Evolutionary conservation across 148 eudicot species (phyloP).

Genomic region (Persicaria maculosa): DNA sequence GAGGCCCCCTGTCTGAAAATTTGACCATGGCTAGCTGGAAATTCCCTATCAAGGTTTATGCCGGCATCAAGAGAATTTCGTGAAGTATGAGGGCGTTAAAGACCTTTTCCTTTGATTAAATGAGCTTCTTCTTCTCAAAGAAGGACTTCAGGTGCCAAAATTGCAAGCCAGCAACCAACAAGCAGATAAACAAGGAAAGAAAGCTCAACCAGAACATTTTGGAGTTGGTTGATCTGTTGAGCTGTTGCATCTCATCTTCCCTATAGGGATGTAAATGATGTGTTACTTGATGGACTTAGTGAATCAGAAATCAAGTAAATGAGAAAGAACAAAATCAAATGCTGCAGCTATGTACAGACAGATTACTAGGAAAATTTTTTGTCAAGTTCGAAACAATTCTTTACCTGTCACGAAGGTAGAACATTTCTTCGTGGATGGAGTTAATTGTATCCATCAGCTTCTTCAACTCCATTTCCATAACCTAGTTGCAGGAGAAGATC

Average conservation of each 20-base stretch:
- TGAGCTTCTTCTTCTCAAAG: slow-evolving; percentile 87
- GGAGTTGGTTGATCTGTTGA: slow-evolving; percentile 61
- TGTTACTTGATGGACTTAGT: neutral
- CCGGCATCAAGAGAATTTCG: neutral
- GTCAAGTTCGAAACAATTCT: neutral
- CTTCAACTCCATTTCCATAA: slow-evolving; percentile 83
- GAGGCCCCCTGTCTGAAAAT: neutral
- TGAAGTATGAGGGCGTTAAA: neutral
- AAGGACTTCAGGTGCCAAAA: slow-evolving; percentile 78
- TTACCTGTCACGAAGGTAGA: slow-evolving; percentile 80
- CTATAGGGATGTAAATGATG: slow-evolving; percentile 20
- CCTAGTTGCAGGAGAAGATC: slow-evolving; percentile 25
- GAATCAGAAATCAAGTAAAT: neutral
- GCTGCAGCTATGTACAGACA: neutral
- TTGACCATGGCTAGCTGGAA: neutral
- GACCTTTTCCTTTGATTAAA: slow-evolving; percentile 19
- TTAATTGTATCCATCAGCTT: slow-evolving; percentile 62
- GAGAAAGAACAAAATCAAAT: neutral
- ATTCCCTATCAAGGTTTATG: neutral
- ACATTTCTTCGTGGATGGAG: slow-evolving; percentile 84
- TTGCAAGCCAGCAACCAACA: slow-evolving; percentile 76
- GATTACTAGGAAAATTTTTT: neutral
- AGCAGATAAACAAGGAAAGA: slow-evolving; percentile 59
- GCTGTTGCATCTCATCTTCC: slow-evolving; percentile 88
- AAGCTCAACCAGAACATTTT: slow-evolving; percentile 80